phyloP scores from a whole-genome alignment of 139 green algal genomes.

The Micromonas commoda region DNA sequence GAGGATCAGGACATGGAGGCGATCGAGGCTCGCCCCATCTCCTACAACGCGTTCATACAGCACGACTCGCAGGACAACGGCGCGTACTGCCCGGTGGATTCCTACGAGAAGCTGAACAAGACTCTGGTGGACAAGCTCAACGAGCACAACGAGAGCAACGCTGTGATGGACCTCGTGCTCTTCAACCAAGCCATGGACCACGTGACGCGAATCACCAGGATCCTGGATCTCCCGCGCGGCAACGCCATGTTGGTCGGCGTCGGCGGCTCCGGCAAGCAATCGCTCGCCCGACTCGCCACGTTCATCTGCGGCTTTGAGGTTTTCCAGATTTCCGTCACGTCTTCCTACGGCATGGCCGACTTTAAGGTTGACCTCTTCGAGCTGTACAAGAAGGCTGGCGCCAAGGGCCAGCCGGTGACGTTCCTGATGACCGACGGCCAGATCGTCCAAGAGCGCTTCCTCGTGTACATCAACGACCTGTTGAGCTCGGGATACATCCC shows the following conservation, averaged over 20 bases:
- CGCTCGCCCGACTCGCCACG: slow-evolving; percentile 47
- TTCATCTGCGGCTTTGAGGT: slow-evolving; percentile 60
- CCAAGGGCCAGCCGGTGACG: slow-evolving; percentile 63
- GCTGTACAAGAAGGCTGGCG: slow-evolving; percentile 63
- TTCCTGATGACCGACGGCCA: slow-evolving; percentile 81
- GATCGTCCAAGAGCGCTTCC: slow-evolving; percentile 73
- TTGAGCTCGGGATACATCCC: slow-evolving; percentile 76
- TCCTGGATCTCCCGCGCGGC: slow-evolving; percentile 52
- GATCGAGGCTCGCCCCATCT: slow-evolving; percentile 82
- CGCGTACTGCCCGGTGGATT: slow-evolving; percentile 55
- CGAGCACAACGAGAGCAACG: slow-evolving; percentile 89
- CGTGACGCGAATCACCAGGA: slow-evolving; percentile 65
- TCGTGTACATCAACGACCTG: slow-evolving; percentile 86
- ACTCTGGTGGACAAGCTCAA: slow-evolving; percentile 64
- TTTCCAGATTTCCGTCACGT: slow-evolving; percentile 78
- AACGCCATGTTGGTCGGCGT: slow-evolving; percentile 61
- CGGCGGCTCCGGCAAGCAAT: slow-evolving; percentile 56
- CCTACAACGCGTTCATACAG: slow-evolving; percentile 69
- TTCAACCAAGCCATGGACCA: slow-evolving; percentile 80
- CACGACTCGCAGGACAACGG: slow-evolving; percentile 62
- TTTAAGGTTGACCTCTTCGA: slow-evolving; percentile 77
- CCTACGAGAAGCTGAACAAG: slow-evolving; percentile 60
- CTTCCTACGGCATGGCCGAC: slow-evolving; percentile 66
- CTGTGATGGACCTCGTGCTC: slow-evolving; percentile 72
- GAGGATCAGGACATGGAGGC: slow-evolving; percentile 69